Base-by-base conservation (phyloP, 768 basidiomycete genomes). In the Fomitopsis serialis region DNA sequence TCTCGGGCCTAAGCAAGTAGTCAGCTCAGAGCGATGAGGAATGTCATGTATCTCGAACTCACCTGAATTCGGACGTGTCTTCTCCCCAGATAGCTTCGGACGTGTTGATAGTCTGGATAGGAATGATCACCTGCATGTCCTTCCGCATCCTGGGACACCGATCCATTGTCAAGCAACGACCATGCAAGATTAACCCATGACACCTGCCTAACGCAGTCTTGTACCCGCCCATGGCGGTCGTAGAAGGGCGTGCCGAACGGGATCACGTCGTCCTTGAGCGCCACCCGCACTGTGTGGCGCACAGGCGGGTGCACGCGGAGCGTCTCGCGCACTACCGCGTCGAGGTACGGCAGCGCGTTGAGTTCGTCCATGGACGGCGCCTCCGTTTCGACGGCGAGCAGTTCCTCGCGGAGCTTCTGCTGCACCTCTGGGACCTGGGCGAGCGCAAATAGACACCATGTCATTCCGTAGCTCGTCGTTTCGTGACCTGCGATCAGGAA, bases 351-450 rank as follows among this genome's bases (percentile, higher is more conserved):
- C 2, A 92, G 70, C 2, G 76, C 70, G 54, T 79, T 78, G 2
- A 90, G 74, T 29, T 82, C 76, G 44, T 89, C 87, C 82, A 87
- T 86, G 2, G 75, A 74, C 1, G 85, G 84, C 1, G 22, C 12
- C 29, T 54, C 47, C 6, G 77, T 80, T 1, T 72, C 60, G 15
- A 82, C 69, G 0, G 67, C 62, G 27, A 63, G 55, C 19, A 75
- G 53, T 55, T 77, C 76, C 6, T 69, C 62, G 15, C 72, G 71
- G 0, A 77, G 65, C 19, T 64, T 62, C 9, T 62, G 43, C 60
- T 74, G 75, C 36, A 69, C 56, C 1, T 63, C 64, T 2, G 68
- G 68, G 27, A 69, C 53, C 12, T 65, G 65, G 2, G 74, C 68
- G 13, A 78, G 64, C 36, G 70, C 64, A 49, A 64, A 67, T 6